phyloP scores from a whole-genome alignment of 2,329 filamentous ascomycete species.

The Orbilia quercus region DNA sequence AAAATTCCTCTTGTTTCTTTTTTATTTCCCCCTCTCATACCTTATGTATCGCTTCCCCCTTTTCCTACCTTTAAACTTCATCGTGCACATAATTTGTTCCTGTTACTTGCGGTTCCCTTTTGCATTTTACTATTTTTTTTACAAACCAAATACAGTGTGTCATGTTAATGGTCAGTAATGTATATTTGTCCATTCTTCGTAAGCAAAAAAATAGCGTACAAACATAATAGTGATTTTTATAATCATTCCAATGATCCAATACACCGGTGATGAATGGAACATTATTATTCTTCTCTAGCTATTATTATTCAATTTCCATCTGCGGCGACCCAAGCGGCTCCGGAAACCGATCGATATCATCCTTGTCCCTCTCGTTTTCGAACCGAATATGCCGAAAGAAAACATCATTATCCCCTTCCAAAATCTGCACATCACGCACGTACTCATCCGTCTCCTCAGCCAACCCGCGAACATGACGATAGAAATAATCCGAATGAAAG shows the following conservation, averaged over 20 bases:
- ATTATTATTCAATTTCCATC: too few species aligned
- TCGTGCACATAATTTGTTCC: slow-evolving; percentile 48
- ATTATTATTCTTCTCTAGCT: too few species aligned
- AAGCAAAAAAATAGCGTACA: neutral
- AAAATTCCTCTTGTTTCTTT: slow-evolving; percentile 34
- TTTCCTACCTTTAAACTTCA: slow-evolving; percentile 12
- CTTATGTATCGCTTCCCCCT: slow-evolving; percentile 13
- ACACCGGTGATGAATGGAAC: too few species aligned
- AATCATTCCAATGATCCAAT: too few species aligned
- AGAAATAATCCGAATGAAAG: slow-evolving; percentile 3
- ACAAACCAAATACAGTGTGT: slow-evolving; percentile 6
- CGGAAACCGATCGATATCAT: too few species aligned
- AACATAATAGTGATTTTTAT: neutral
- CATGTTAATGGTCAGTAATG: slow-evolving; percentile 1
- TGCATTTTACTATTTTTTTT: neutral
- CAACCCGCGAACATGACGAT: slow-evolving; percentile 8
- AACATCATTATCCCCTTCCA: slow-evolving; percentile 6
- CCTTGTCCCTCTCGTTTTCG: neutral
- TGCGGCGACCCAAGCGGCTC: too few species aligned
- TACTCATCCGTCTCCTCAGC: slow-evolving; percentile 19
- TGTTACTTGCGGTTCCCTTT: slow-evolving; percentile 15
- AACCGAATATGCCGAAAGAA: neutral
- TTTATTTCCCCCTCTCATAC: neutral
- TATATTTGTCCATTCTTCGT: slow-evolving; percentile 1
- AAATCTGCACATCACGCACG: neutral